phyloP scores from a whole-genome alignment of 495 filamentous ascomycete species.

The Tuber indicum region DNA sequence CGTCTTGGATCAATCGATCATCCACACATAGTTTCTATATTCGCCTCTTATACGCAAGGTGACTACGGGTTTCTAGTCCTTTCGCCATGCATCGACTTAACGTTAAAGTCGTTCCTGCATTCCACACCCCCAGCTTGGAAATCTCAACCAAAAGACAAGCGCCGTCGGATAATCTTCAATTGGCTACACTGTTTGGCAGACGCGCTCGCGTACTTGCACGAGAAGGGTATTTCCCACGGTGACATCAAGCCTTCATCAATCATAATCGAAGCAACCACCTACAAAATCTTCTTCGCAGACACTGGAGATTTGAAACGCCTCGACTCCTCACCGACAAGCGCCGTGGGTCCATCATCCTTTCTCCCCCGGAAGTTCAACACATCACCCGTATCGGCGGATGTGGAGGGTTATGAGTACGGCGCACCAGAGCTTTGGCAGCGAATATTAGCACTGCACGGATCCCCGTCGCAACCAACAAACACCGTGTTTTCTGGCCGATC shows the following conservation, averaged over 20 bases:
- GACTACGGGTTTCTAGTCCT: constrained; percentile 70
- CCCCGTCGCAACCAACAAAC: constrained; percentile 43
- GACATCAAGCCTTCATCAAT: constrained; percentile 79
- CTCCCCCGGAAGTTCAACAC: constrained; percentile 9
- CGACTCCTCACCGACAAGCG: constrained; percentile 43
- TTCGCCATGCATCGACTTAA: constrained; percentile 65
- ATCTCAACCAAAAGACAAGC: constrained; percentile 62
- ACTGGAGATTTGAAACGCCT: constrained; percentile 59
- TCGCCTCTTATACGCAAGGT: constrained; percentile 70
- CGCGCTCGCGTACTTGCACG: constrained; percentile 70
- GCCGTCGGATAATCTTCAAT: constrained; percentile 62
- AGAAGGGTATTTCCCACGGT: constrained; percentile 64
- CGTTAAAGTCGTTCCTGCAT: constrained; percentile 68
- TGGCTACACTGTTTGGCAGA: constrained; percentile 86
- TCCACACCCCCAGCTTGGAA: constrained; percentile 63
- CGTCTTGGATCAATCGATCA: constrained; percentile 60
- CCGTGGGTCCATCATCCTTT: constrained; percentile 42
- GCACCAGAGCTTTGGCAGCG: constrained; percentile 69
- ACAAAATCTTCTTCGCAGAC: constrained; percentile 68
- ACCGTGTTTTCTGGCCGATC: constrained; percentile 34
- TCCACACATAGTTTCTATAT: constrained; percentile 72
- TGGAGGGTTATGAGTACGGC: constrained; percentile 80
- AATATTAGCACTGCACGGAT: constrained; percentile 24
- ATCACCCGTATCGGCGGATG: constrained; percentile 53
- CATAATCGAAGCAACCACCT: constrained; percentile 59